Percentiles rank a stretch among this genome's conserved stretches.
Evolutionary conservation across 2,329 filamentous ascomycete species (phyloP).

Genomic region (Ceratocystis harringtonii): DNA sequence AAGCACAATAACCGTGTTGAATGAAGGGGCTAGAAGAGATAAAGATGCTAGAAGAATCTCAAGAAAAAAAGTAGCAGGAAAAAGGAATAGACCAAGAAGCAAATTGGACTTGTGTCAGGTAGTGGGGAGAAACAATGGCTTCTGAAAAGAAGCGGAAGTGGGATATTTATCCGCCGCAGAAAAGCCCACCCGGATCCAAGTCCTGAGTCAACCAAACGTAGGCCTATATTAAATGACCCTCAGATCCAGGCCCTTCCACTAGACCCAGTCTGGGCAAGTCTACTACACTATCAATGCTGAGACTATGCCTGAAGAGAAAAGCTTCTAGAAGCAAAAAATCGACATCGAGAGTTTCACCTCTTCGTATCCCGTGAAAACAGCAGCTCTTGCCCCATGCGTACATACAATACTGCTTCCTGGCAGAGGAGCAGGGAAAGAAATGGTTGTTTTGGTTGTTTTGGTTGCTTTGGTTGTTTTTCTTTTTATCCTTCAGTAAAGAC

Average conservation of each 20-base stretch:
- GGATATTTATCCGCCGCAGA: not conserved
- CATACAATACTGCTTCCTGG: too few species aligned
- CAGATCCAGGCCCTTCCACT: conserved; percentile 1
- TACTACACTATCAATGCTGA: not conserved
- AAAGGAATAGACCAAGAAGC: not conserved
- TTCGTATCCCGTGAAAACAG: not conserved
- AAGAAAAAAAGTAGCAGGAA: not conserved
- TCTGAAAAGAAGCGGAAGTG: conserved; percentile 1
- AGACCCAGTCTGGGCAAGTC: conserved; percentile 10
- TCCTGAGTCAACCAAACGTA: conserved; percentile 1
- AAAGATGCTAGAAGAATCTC: not conserved
- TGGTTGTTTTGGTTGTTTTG: too few species aligned
- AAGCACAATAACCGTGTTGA: conserved; percentile 2
- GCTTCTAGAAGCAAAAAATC: not conserved
- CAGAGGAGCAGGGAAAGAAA: too few species aligned
- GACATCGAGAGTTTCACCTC: not conserved
- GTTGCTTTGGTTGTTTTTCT: too few species aligned
- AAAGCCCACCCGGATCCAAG: not conserved
- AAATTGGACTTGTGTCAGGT: not conserved
- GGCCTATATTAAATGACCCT: conserved; percentile 4
- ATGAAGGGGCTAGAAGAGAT: not conserved
- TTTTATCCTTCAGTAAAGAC: too few species aligned
- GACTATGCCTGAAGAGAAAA: not conserved
- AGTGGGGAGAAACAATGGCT: not conserved
- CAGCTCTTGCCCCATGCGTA: too few species aligned